Base-by-base conservation (phyloP, 2,329 filamentous ascomycete genomes). In the Leptographium procerum region DNA sequence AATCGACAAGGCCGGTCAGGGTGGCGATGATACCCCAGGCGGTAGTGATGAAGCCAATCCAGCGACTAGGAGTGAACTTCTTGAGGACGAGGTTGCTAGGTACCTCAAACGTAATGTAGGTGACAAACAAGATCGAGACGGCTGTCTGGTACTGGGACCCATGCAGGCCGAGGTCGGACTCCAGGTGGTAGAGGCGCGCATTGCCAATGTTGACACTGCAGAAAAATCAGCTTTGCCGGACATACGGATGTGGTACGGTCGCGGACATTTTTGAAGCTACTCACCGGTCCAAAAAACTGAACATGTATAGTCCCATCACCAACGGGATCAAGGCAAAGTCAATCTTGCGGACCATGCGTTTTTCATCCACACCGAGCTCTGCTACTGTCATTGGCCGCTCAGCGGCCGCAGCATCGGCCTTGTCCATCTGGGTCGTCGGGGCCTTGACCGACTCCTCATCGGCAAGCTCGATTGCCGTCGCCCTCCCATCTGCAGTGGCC, bases 231-330 rank as follows among this genome's bases (percentile, higher is more conserved):
- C 52, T 6, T 1, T 43, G 24, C 10, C n/a, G 24, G 3, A 8
- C 13, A 3, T 3, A 2, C 4, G 52, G 13, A 5, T 43, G 8
- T 26, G 7, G 19, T 8, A 24, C 47, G 9, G 28, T 22, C 28
- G 4, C 9, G 28, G 24, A 6, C 10, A 9, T 33, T 9, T 10
- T 10, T 3, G 9, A n/a, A 22, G 9, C 3, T 63, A 72, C 76
- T 69, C 66, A 83, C 80, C 87, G 77, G 67, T 90, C 88, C 10
- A 91, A 72, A 67, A 91, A 91, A 64, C 84, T 87, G 64, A 91
- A 83, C 16, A 91, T 76, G 67, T 92, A 92, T 19, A 88, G 70
- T 8, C 81, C 69, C 81, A 87, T 87, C 9, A 88, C 75, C 24
- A 88, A 73, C 2, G 86, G 86, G 16, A 89, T 77, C 29, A 89